Evolutionary conservation across 495 filamentous ascomycete genomes (phyloP), one percentile per base, ranked within the genome.

Genomic region (Neurospora sp.): DNA sequence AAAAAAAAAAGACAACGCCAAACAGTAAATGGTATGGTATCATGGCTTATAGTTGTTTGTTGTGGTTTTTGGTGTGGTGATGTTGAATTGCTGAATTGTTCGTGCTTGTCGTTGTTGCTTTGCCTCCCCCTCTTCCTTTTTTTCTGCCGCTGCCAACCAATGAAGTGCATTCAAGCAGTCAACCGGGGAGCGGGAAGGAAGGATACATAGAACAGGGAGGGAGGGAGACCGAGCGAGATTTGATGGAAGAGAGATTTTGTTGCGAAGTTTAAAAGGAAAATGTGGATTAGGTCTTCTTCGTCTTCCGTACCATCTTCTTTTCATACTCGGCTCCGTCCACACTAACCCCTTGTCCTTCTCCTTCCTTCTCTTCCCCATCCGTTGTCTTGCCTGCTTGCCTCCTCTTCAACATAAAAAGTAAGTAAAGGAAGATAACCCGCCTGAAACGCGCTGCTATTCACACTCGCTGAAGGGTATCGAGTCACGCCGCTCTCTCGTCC

Each of bases 11-110:
- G 21, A 69, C 71, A 71, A 75, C 71, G 74, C 77, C 69, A 74
- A 76, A 77, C 73, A 77, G 54, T 72, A 74, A 75, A 74, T 71
- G 77, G 79, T 75, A 79, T 82, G 81, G 81, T 82, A 82, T 82
- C 80, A 82, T 82, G 80, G 45, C 45, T 28, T 54, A 28, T 6
- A 54, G 21, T 54, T 54, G 11, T 54, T 54, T 54, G 4, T 28
- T 54, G 13, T 28, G n/a, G 45, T 54, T 54, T 54, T 11, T 24
- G 21, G 9, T 54, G 21, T 28, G n/a, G 15, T 17, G 15, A 6
- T 34, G 24, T 62, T 62, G 11, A 39, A 39, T 39, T 39, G 38
- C 38, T 39, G 38, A 39, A 9, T 39, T 39, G 13, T 62, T 54
- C 24, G 54, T 62, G 15, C 48, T 59, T 31, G 54, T 62, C 24